Conservation (phyloP, 129 eudicot species). For the Gnaphalium uliginosum region DNA sequence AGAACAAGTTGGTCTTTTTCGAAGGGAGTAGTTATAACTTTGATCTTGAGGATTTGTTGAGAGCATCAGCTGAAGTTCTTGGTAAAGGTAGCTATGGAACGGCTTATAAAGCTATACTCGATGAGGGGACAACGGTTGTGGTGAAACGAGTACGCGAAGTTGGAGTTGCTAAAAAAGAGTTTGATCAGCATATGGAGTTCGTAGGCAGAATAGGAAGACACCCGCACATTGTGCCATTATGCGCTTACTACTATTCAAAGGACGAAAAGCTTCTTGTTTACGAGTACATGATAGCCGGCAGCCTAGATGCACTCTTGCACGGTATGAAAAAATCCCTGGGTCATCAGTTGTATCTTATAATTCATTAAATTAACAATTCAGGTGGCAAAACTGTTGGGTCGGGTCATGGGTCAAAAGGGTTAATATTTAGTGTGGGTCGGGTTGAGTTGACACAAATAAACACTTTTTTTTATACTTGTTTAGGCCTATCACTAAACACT, state of each 20-base stretch:
- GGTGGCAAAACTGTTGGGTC: neutral
- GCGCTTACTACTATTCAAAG: constrained; percentile 86
- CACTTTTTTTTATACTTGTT: neutral
- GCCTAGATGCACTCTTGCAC: constrained; percentile 75
- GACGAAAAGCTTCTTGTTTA: constrained; percentile 96
- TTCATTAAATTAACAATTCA: neutral
- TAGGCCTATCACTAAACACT: neutral
- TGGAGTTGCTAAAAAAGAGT: constrained; percentile 68
- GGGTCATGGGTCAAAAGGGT: constrained; percentile 6
- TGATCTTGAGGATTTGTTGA: constrained; percentile 87
- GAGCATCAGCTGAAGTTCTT: constrained; percentile 97
- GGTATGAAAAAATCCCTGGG: constrained; percentile 43
- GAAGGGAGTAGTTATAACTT: constrained; percentile 70
- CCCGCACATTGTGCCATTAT: constrained; percentile 60
- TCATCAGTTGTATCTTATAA: neutral
- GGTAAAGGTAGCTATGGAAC: constrained; percentile 95
- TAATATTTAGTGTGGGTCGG: neutral
- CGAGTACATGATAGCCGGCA: constrained; percentile 70
- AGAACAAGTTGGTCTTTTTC: constrained; percentile 72
- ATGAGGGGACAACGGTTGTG: constrained; percentile 78
- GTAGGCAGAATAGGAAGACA: constrained; percentile 60
- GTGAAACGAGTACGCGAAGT: constrained; percentile 85
- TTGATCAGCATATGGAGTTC: constrained; percentile 84
- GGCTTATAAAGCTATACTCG: constrained; percentile 76
- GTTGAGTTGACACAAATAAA: neutral